These are phyloP conservation scores for Aspergillus glaucus DNA, from an alignment of 2,329 filamentous ascomycete genomes.

Conservation along the genomic window DNA sequence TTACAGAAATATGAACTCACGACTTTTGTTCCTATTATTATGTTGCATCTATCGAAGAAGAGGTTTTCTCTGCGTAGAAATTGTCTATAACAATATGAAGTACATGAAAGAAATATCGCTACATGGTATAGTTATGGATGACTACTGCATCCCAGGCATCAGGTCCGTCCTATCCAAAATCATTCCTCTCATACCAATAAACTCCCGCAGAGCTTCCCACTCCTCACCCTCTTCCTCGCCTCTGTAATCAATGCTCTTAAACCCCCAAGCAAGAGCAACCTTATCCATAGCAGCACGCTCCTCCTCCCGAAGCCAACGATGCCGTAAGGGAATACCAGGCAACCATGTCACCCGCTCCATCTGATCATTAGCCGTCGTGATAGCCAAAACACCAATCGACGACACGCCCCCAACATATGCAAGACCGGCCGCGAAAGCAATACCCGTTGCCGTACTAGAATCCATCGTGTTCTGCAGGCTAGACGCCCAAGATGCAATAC, in stretches of 20 bases:
- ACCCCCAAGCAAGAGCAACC: constrained; percentile 85
- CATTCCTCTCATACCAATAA: constrained; percentile 78
- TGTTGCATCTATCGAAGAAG: constrained; percentile 2
- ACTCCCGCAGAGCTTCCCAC: constrained; percentile 81
- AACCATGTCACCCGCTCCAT: constrained; percentile 92
- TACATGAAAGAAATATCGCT: background rate
- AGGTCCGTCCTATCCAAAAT: constrained; percentile 80
- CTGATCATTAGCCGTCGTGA: constrained; percentile 86
- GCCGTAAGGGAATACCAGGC: constrained; percentile 68
- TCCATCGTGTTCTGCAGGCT: constrained; percentile 71
- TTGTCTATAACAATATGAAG: constrained; percentile 2
- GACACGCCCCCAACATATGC: constrained; percentile 78
- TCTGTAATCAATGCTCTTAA: constrained; percentile 69
- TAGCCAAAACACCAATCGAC: constrained; percentile 74
- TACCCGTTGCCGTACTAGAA: constrained; percentile 62
- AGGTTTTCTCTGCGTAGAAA: constrained; percentile 2
- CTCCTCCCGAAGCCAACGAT: constrained; percentile 83
- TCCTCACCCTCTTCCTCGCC: constrained; percentile 89
- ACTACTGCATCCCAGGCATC: constrained; percentile 86
- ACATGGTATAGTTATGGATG: constrained; percentile 2
- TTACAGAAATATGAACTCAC: constrained; percentile 28
- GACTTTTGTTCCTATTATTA: constrained; percentile 20
- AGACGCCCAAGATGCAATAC: constrained; percentile 61
- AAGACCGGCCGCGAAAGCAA: constrained; percentile 73
- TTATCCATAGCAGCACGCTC: constrained; percentile 82